Evolutionary conservation across 768 basidiomycete species (phyloP).

Genomic region (Phallus indusiatus): DNA sequence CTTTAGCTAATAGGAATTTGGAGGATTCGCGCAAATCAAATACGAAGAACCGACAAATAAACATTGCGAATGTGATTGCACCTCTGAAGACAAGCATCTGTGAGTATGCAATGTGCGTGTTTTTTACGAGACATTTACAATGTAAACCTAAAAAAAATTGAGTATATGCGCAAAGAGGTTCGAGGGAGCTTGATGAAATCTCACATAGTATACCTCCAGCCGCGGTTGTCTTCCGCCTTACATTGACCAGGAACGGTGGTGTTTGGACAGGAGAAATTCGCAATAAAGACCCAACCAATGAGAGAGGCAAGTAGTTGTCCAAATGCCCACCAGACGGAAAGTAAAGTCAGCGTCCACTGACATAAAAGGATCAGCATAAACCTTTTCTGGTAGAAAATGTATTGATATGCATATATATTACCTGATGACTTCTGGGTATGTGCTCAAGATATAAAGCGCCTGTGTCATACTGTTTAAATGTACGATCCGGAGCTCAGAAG

Average conservation of each 20-base stretch:
- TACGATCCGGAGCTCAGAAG: neutral
- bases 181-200: conserved; percentile 14
- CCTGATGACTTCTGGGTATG: conserved; percentile 34
- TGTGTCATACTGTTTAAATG: conserved; percentile 20
- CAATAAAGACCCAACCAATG: conserved; percentile 48
- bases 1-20: conserved; percentile 49
- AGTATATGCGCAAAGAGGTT: neutral
- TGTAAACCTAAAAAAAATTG: conserved; percentile 24
- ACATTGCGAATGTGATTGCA: conserved; percentile 40
- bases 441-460: conserved; percentile 38
- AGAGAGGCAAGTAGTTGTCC: conserved; percentile 42
- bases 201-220: conserved; percentile 50
- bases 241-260: conserved; percentile 30
- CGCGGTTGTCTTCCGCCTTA: conserved; percentile 41
- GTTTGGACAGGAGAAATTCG: conserved; percentile 40
- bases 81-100: conserved; percentile 24
- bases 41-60: conserved; percentile 44
- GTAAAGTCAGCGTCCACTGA: conserved; percentile 45
- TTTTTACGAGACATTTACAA: conserved; percentile 23
- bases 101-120: neutral
- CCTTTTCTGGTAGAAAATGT: neutral
- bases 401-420: conserved; percentile 13
- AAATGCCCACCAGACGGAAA: conserved; percentile 46
- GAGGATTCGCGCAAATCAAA: conserved; percentile 55
- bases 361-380: neutral